Conservation (phyloP, 768 basidiomycete genomes). For the Naematelia encephala region DNA sequence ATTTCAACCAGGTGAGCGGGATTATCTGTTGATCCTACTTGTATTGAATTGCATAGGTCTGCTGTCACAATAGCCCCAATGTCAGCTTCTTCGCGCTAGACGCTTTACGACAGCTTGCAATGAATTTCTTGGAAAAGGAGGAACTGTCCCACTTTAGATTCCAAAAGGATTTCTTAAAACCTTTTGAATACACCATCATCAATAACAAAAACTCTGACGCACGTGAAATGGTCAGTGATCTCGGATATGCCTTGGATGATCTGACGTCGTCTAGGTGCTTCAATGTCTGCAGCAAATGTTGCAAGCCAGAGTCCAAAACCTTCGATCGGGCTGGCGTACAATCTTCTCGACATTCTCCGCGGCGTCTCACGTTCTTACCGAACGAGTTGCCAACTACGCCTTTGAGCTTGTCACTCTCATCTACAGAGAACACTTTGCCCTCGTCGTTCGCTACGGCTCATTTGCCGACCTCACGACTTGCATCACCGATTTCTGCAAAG, state of each 20-base stretch:
- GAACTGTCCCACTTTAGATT: slow-evolving; percentile 98
- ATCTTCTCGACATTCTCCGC: slow-evolving; percentile 99
- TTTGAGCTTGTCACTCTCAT: slow-evolving; percentile 93
- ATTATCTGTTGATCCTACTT: background rate
- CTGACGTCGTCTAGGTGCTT: slow-evolving; percentile 61
- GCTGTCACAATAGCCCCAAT: slow-evolving; percentile 94
- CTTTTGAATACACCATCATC: slow-evolving; percentile 96
- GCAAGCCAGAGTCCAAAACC: slow-evolving; percentile 86
- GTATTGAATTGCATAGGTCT: slow-evolving; percentile 70
- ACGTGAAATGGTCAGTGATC: slow-evolving; percentile 76
- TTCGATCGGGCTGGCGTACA: slow-evolving; percentile 97
- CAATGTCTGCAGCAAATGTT: slow-evolving; percentile 99
- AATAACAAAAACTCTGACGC: slow-evolving; percentile 94
- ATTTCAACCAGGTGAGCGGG: slow-evolving; percentile 83
- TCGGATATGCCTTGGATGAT: background rate
- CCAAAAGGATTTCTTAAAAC: slow-evolving; percentile 97
- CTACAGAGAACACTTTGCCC: slow-evolving; percentile 82
- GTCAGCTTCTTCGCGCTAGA: slow-evolving; percentile 97
- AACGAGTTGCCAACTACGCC: slow-evolving; percentile 85
- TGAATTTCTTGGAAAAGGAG: slow-evolving; percentile 98
- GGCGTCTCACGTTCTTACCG: slow-evolving; percentile 90
- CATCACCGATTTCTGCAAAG: slow-evolving; percentile 98
- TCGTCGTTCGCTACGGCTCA: slow-evolving; percentile 88
- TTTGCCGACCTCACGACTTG: slow-evolving; percentile 96
- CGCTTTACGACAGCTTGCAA: slow-evolving; percentile 90